A percentile compares a stretch with the other conserved stretches of the same genome.
These are phyloP conservation scores for Fomitiporia mediterranea DNA, from an alignment of 1,284 basidiomycete species.

Conservation along the genomic window DNA sequence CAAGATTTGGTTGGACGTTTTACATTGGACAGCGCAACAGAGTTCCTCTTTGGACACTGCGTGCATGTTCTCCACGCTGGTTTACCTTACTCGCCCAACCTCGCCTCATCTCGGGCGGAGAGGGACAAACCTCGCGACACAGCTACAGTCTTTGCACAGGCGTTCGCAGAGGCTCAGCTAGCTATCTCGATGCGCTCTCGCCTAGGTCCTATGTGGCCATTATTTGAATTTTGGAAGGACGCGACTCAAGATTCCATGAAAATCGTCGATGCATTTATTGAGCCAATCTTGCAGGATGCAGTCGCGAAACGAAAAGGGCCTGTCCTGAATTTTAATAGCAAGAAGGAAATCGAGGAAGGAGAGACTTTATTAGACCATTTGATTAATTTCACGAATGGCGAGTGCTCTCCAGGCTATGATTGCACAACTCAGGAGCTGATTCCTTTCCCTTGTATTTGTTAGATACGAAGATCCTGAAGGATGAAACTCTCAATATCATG, in stretches of 20 bases:
- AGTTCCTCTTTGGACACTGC: conserved; percentile 36
- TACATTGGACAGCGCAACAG: conserved; percentile 37
- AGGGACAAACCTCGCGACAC: conserved; percentile 23
- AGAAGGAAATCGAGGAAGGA: conserved; percentile 32
- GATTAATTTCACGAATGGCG: conserved; percentile 45
- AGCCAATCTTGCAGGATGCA: conserved; percentile 45
- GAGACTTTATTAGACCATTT: conserved; percentile 49
- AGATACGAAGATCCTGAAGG: conserved; percentile 30
- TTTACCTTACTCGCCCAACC: conserved; percentile 30
- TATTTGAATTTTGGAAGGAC: conserved; percentile 46
- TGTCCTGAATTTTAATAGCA: conserved; percentile 22
- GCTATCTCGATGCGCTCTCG: conserved; percentile 36
- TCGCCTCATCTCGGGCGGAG: not conserved
- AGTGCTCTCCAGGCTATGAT: too few relatives aligned
- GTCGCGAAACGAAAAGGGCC: conserved; percentile 31
- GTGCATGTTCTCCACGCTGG: conserved; percentile 31
- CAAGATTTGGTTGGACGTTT: conserved; percentile 36
- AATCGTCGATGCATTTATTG: conserved; percentile 44
- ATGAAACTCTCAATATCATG: conserved; percentile 35
- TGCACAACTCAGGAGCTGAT: too few relatives aligned
- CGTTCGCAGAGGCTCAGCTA: conserved; percentile 33
- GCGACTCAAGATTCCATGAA: conserved; percentile 41
- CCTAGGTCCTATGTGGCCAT: conserved; percentile 42
- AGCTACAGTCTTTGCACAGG: conserved; percentile 4
- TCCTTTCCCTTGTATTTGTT: not conserved